Evolutionary conservation across 2,329 filamentous ascomycete species (phyloP).

Genomic region (Chaetothyriales sp.): DNA sequence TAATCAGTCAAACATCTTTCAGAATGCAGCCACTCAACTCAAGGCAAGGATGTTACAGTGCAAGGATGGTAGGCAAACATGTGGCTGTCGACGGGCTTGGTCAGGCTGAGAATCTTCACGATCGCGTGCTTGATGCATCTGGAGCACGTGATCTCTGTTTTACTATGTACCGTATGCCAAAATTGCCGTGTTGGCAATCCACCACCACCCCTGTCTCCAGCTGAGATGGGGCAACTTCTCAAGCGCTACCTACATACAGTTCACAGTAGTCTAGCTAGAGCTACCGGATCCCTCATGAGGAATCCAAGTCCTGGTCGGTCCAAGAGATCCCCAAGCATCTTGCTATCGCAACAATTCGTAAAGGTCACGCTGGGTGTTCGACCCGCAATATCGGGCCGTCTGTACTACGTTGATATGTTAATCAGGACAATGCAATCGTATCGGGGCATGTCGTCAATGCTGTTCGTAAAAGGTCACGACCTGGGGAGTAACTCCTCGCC

Average conservation of each 20-base stretch:
- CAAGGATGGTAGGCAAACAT: too few species aligned
- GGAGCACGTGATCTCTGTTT: too few species aligned
- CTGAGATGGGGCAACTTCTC: background rate
- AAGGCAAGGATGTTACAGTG: too few species aligned
- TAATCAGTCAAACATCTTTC: too few species aligned
- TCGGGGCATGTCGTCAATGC: background rate
- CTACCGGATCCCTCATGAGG: background rate
- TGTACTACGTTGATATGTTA: background rate
- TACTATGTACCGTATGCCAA: too few species aligned
- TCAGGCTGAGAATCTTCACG: too few species aligned
- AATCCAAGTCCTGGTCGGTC: background rate
- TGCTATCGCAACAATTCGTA: background rate
- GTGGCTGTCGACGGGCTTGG: too few species aligned
- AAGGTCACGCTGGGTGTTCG: background rate
- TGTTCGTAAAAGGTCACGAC: conserved; percentile 3
- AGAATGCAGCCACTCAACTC: too few species aligned
- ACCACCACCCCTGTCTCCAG: background rate
- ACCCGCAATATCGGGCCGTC: background rate
- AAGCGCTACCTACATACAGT: background rate
- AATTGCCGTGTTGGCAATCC: background rate
- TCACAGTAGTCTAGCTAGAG: too few species aligned
- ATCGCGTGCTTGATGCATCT: too few species aligned
- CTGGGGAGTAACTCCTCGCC: conserved; percentile 41
- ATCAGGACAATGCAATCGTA: background rate
- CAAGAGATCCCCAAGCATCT: background rate